These are phyloP conservation scores for Vickermania ingenoplastis DNA, from an alignment of 208 protist species.

Conservation along the genomic window DNA sequence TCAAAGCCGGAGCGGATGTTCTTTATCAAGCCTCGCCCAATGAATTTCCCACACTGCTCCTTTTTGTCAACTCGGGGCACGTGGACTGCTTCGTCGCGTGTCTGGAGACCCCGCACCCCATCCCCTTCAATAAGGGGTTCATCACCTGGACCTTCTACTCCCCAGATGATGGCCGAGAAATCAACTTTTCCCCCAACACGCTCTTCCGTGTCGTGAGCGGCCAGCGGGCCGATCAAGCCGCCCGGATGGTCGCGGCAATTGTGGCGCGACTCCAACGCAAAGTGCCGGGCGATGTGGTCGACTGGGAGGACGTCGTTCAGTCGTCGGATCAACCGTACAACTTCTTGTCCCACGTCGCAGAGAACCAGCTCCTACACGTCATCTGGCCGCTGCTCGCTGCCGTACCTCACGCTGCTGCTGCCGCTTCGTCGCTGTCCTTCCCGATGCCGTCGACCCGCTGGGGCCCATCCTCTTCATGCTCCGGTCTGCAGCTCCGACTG, in stretches of 20 bases:
- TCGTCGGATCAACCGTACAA: background rate
- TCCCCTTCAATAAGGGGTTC: background rate
- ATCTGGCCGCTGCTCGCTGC: background rate
- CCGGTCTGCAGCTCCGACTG: slow-evolving; percentile 35
- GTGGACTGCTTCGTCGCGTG: background rate
- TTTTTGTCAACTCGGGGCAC: background rate
- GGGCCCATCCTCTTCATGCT: too few relatives aligned
- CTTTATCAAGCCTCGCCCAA: too few relatives aligned
- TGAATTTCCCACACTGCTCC: too few relatives aligned
- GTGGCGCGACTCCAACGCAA: background rate
- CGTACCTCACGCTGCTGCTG: background rate
- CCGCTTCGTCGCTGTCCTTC: too few relatives aligned
- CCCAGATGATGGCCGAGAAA: background rate
- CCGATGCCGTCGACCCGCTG: too few relatives aligned
- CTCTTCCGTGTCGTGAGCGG: background rate
- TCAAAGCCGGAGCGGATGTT: too few relatives aligned
- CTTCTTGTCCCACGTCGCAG: background rate
- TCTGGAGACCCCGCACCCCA: background rate
- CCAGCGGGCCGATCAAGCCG: background rate
- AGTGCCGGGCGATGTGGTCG: background rate
- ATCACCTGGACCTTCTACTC: background rate
- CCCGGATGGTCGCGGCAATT: background rate
- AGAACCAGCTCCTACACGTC: background rate
- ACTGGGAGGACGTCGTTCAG: background rate
- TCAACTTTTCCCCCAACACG: background rate